These are phyloP conservation scores for Leishmania tropica DNA, from an alignment of 208 protist genomes.

Conservation along the genomic window DNA sequence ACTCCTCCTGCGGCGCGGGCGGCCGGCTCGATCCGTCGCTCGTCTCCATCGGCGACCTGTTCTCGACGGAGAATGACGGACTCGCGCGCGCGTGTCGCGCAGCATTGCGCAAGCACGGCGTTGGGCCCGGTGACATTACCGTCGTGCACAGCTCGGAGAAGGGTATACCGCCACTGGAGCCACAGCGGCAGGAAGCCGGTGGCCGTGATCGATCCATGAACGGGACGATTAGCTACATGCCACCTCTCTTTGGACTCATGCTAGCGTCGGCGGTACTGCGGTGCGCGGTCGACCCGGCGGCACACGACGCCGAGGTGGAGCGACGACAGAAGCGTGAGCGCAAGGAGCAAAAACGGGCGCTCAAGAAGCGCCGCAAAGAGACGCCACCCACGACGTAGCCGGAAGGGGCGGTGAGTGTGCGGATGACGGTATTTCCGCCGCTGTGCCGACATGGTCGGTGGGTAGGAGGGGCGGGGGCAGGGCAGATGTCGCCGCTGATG, in stretches of 20 bases:
- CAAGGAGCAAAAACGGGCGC: conserved; percentile 32
- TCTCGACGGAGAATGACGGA: conserved; percentile 80
- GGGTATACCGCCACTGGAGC: conserved; percentile 58
- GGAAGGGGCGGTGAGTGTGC: background rate
- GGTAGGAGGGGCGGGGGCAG: background rate
- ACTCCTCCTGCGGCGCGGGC: conserved; percentile 84
- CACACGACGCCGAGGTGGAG: conserved; percentile 46
- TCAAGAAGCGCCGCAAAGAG: conserved; percentile 18
- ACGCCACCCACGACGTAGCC: background rate
- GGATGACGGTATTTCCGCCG: background rate
- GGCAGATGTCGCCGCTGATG: background rate
- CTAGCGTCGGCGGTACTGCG: conserved; percentile 77
- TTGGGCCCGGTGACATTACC: conserved; percentile 59
- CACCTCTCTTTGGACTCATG: conserved; percentile 82
- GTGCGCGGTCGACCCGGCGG: conserved; percentile 58
- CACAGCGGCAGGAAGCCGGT: conserved; percentile 76
- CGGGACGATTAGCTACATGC: conserved; percentile 93
- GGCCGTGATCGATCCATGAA: conserved; percentile 83
- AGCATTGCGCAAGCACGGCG: conserved; percentile 63
- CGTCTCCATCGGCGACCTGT: conserved; percentile 68
- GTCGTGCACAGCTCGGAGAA: conserved; percentile 77
- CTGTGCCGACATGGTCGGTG: background rate
- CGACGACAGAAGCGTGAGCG: conserved; percentile 33
- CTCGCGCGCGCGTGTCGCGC: conserved; percentile 68
- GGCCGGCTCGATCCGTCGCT: conserved; percentile 77